A percentile compares a stretch with the other conserved stretches of the same genome.
Evolutionary conservation across 108 stramenopile genomes (phyloP).

Genomic region (Skeletonema marinoi): DNA sequence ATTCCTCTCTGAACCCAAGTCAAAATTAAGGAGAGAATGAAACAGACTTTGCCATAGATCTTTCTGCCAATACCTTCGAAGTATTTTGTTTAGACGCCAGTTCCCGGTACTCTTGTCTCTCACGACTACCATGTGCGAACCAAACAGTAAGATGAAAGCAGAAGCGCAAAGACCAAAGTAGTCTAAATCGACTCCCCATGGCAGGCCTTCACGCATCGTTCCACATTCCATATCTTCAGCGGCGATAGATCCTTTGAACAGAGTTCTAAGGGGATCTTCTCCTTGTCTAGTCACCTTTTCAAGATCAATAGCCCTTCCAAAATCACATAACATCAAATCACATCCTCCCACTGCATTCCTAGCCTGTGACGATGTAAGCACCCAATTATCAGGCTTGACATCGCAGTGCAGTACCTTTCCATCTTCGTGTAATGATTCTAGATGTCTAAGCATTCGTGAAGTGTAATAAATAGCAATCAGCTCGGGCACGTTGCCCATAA

Average conservation of each 20-base stretch:
- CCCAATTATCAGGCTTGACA: constrained; percentile 87
- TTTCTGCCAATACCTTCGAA: constrained; percentile 74
- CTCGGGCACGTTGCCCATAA: constrained; percentile 69
- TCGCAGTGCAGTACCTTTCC: constrained; percentile 87
- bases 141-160: constrained; percentile 70
- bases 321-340: constrained; percentile 81
- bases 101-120: constrained; percentile 38
- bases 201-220: constrained; percentile 65
- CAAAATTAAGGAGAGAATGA: constrained; percentile 66
- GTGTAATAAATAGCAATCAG: constrained; percentile 74
- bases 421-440: constrained; percentile 72
- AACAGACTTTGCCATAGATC: constrained; percentile 72
- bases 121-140: constrained; percentile 61
- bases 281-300: constrained; percentile 14
- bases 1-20: constrained; percentile 19
- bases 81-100: constrained; percentile 51
- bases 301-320: constrained; percentile 80
- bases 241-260: constrained; percentile 58
- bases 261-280: constrained; percentile 35
- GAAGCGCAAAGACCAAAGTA: constrained; percentile 72
- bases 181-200: constrained; percentile 83
- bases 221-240: constrained; percentile 71
- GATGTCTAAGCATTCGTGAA: constrained; percentile 62
- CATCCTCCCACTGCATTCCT: constrained; percentile 39
- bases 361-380: constrained; percentile 47